A percentile compares a stretch with the other conserved stretches of the same genome.
These are phyloP conservation scores for Neoscytalidium dimidiatum DNA, from an alignment of 2,329 filamentous ascomycete genomes.

Conservation along the genomic window DNA sequence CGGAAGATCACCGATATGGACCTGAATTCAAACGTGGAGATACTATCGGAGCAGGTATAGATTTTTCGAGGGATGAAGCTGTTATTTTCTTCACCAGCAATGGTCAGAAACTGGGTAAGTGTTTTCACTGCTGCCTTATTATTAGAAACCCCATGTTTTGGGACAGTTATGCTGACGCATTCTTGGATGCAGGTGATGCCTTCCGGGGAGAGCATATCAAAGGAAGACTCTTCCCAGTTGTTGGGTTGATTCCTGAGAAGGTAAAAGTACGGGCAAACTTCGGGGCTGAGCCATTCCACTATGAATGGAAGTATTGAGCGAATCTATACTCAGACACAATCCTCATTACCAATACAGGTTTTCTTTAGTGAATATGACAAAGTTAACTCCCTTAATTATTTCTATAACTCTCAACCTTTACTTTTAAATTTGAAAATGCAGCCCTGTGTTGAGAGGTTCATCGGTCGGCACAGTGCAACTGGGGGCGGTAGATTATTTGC, in stretches of 20 bases:
- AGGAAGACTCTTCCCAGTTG: neutral
- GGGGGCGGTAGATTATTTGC: too few species aligned
- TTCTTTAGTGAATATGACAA: too few species aligned
- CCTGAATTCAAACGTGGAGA: neutral
- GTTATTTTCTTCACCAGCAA: neutral
- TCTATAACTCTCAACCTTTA: too few species aligned
- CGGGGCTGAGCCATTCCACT: neutral
- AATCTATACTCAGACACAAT: too few species aligned
- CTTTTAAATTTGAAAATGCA: too few species aligned
- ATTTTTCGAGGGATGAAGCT: neutral
- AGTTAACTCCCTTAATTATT: too few species aligned
- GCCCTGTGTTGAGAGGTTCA: too few species aligned
- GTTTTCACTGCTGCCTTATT: neutral
- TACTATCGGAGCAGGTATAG: neutral
- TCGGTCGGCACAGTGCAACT: too few species aligned
- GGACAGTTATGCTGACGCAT: too few species aligned
- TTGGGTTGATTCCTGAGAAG: neutral
- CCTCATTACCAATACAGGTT: too few species aligned
- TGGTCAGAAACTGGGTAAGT: neutral
- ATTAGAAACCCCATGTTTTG: too few species aligned
- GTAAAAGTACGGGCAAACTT: neutral
- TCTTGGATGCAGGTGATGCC: neutral
- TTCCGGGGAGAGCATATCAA: neutral
- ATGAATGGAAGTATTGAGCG: neutral
- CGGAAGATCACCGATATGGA: neutral